phyloP scores from a whole-genome alignment of 495 filamentous ascomycete species.

The Neurospora sp. region DNA sequence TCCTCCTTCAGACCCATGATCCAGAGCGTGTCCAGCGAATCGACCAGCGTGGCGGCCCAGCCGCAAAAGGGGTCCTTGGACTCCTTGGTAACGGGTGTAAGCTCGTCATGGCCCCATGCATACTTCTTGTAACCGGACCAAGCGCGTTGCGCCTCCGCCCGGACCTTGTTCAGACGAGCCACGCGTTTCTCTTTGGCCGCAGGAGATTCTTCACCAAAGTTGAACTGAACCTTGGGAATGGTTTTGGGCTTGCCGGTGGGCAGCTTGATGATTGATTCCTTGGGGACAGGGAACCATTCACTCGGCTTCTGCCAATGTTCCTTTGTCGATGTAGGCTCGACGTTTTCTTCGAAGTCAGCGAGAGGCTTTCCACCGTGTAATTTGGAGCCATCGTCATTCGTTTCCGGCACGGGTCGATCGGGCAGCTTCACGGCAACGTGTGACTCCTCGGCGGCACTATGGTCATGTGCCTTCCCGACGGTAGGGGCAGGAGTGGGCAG shows the following conservation, averaged over 20 bases:
- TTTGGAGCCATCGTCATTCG: background rate
- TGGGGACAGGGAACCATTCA: slow-evolving; percentile 65
- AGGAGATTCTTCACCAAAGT: slow-evolving; percentile 53
- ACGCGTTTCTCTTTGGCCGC: slow-evolving; percentile 52
- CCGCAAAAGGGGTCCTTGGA: slow-evolving; percentile 74
- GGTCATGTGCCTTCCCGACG: background rate
- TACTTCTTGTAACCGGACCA: slow-evolving; percentile 78
- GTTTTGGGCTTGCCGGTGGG: slow-evolving; percentile 58
- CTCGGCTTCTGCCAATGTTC: slow-evolving; percentile 61
- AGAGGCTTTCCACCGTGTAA: background rate
- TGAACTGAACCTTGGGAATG: slow-evolving; percentile 68
- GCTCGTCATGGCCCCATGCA: slow-evolving; percentile 81
- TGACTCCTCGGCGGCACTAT: background rate
- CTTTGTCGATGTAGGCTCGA: slow-evolving; percentile 13
- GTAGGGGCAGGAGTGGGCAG: slow-evolving; percentile 14
- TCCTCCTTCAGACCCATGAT: slow-evolving; percentile 89
- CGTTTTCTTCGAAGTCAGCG: slow-evolving; percentile 13
- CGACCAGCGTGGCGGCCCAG: slow-evolving; percentile 92
- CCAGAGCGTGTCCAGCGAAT: slow-evolving; percentile 90
- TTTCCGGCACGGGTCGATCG: background rate
- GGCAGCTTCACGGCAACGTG: slow-evolving; percentile 3
- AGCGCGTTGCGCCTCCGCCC: slow-evolving; percentile 62
- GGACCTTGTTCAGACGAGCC: slow-evolving; percentile 57
- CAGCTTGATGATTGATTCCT: slow-evolving; percentile 59
- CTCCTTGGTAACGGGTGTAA: slow-evolving; percentile 56